phyloP scores from a whole-genome alignment of 805 yeast species.

The Ogataea pignaliae region DNA sequence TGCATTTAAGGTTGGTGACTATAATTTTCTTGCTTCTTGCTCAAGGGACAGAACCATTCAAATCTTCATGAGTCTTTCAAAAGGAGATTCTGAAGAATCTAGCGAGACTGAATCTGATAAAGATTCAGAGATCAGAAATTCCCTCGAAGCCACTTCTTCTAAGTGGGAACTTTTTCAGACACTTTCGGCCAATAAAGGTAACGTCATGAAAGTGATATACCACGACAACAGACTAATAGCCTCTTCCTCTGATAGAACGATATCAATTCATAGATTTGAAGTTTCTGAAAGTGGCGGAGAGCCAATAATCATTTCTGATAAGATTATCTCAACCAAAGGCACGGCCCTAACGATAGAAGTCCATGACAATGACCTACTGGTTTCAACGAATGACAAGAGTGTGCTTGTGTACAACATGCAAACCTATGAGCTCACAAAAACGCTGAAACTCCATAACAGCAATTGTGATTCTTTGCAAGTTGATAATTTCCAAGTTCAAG shows the following conservation, averaged over 20 bases:
- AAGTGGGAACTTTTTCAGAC: conserved; percentile 57
- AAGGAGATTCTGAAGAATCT: neutral
- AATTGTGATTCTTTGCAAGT: conserved; percentile 40
- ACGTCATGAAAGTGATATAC: conserved; percentile 36
- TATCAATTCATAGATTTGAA: conserved; percentile 46
- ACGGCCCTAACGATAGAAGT: conserved; percentile 44
- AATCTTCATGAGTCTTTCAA: conserved; percentile 31
- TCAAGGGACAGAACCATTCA: conserved; percentile 65
- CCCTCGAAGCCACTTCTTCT: too few species aligned
- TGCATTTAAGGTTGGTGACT: conserved; percentile 27
- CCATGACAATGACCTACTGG: conserved; percentile 36
- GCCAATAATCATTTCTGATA: conserved; percentile 33
- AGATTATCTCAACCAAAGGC: conserved; percentile 45
- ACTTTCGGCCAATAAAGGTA: conserved; percentile 54
- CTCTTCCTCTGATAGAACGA: conserved; percentile 58
- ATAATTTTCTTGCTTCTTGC: conserved; percentile 38
- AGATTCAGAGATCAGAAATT: too few species aligned
- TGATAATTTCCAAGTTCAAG: conserved; percentile 37
- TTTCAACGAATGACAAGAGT: conserved; percentile 50
- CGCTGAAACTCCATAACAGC: conserved; percentile 38
- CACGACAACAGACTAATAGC: conserved; percentile 37
- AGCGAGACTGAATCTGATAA: neutral
- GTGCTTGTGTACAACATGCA: conserved; percentile 33
- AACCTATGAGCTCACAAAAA: conserved; percentile 33
- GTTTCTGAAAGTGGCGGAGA: conserved; percentile 18